phyloP scores from a whole-genome alignment of 2,329 filamentous ascomycete species.

The Fusarium verticillioides region DNA sequence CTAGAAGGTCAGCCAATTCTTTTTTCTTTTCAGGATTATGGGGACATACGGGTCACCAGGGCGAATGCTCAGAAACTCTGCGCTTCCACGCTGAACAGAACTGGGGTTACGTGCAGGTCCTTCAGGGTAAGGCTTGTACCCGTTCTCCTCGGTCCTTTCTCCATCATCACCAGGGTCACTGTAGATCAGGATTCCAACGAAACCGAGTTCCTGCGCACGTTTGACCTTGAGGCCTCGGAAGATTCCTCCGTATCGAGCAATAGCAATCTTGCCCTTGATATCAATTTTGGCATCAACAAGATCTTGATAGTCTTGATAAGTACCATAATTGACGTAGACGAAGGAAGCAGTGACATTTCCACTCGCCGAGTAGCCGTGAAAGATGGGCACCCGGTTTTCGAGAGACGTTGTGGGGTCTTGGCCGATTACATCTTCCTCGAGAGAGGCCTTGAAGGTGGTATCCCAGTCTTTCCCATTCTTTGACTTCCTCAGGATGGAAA shows the following conservation, averaged over 20 bases:
- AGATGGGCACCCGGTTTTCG: conserved; percentile 81
- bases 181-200: conserved; percentile 87
- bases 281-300: conserved; percentile 78
- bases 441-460: conserved; percentile 79
- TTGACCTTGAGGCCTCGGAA: conserved; percentile 95
- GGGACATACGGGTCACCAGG: conserved; percentile 72
- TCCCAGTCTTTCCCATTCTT: conserved; percentile 59
- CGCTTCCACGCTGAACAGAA: conserved; percentile 89
- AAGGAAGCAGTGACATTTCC: conserved; percentile 91
- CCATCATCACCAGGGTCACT: conserved; percentile 92
- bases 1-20: conserved; percentile 43
- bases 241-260: conserved; percentile 85
- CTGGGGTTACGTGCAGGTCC: conserved; percentile 89
- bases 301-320: conserved; percentile 86
- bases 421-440: conserved; percentile 85
- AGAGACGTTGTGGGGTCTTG: conserved; percentile 84
- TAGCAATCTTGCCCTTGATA: conserved; percentile 84
- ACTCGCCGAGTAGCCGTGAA: conserved; percentile 93
- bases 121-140: conserved; percentile 80
- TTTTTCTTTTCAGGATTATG: not conserved
- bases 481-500: conserved; percentile 69
- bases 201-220: conserved; percentile 88
- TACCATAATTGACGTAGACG: conserved; percentile 93
- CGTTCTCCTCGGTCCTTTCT: conserved; percentile 82
- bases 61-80: conserved; percentile 78